Percentiles rank a stretch among this genome's conserved stretches.
Evolutionary conservation across 192 early-diverging fungal species (phyloP).

Genomic region (Backusella parvicylindrica): DNA sequence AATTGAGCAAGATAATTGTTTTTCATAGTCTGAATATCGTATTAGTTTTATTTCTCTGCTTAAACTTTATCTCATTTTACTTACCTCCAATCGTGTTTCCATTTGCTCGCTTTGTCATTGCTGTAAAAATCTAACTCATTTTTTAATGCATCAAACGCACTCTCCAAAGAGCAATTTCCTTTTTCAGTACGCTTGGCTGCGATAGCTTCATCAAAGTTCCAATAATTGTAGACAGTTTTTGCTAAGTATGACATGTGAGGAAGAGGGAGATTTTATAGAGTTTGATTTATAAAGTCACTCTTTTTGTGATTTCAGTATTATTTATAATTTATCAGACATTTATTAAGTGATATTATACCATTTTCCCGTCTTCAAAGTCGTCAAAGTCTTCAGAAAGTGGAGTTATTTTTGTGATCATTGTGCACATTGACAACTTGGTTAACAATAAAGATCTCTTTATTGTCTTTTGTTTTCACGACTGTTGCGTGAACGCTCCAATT

Average conservation of each 20-base stretch:
- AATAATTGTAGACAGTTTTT: neutral
- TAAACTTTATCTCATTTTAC: constrained; percentile 1
- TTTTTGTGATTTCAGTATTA: too few species aligned
- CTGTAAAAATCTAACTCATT: neutral
- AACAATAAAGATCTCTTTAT: too few species aligned
- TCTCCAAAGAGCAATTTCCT: constrained; percentile 1
- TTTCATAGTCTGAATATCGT: constrained; percentile 3
- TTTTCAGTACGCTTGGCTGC: neutral
- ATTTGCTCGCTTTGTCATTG: neutral
- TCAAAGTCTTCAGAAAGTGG: too few species aligned
- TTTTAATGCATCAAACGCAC: constrained; percentile 1
- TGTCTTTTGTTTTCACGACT: too few species aligned
- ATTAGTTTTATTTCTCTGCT: constrained; percentile 3
- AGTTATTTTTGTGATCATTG: too few species aligned
- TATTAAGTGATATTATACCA: too few species aligned
- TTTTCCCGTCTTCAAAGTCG: too few species aligned
- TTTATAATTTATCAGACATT: too few species aligned
- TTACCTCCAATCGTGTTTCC: constrained; percentile 1
- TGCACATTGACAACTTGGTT: too few species aligned
- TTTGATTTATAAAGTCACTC: too few species aligned
- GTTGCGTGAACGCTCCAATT: too few species aligned
- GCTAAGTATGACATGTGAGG: constrained; percentile 5
- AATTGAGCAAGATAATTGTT: constrained; percentile 1
- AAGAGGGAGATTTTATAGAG: neutral
- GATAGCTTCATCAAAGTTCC: constrained; percentile 5